Conservation (phyloP, 306 rosid species). For the Aeschynomene evenia region DNA sequence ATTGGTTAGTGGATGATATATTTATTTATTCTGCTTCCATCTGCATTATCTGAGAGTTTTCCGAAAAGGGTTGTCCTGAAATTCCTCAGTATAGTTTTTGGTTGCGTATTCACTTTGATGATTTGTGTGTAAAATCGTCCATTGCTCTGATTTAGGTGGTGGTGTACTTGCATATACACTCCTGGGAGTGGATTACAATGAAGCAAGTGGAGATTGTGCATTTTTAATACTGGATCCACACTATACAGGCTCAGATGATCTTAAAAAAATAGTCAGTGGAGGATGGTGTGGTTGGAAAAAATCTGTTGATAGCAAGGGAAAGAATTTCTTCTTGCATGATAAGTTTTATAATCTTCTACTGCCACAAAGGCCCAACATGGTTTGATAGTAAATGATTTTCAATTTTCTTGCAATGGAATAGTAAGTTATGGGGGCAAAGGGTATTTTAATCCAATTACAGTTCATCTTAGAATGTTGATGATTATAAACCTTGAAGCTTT, state of each 20-base stretch:
- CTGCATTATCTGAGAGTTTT: conserved; percentile 8
- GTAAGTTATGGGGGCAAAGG: neutral
- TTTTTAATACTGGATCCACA: conserved; percentile 97
- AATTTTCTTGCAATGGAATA: conserved; percentile 4
- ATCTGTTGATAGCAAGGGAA: conserved; percentile 89
- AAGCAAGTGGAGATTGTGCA: conserved; percentile 85
- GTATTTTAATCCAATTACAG: neutral
- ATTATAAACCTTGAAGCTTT: neutral
- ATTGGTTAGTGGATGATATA: conserved; percentile 57
- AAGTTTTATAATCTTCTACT: conserved; percentile 90
- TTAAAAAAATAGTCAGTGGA: conserved; percentile 71
- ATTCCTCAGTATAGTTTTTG: neutral
- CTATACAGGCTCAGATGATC: conserved; percentile 80
- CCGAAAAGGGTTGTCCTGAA: conserved; percentile 6
- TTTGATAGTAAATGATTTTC: conserved; percentile 33
- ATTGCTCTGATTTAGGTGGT: conserved; percentile 60
- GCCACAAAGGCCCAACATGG: conserved; percentile 97
- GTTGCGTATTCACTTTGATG: conserved; percentile 9
- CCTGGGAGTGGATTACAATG: conserved; percentile 89
- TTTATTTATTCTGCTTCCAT: neutral
- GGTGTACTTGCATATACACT: conserved; percentile 97
- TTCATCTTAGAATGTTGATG: neutral
- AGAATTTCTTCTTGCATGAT: conserved; percentile 78
- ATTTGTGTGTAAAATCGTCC: neutral
- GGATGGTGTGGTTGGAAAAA: conserved; percentile 99